phyloP scores from a whole-genome alignment of 1,284 basidiomycete genomes.

The Trichosporon ovoides region DNA sequence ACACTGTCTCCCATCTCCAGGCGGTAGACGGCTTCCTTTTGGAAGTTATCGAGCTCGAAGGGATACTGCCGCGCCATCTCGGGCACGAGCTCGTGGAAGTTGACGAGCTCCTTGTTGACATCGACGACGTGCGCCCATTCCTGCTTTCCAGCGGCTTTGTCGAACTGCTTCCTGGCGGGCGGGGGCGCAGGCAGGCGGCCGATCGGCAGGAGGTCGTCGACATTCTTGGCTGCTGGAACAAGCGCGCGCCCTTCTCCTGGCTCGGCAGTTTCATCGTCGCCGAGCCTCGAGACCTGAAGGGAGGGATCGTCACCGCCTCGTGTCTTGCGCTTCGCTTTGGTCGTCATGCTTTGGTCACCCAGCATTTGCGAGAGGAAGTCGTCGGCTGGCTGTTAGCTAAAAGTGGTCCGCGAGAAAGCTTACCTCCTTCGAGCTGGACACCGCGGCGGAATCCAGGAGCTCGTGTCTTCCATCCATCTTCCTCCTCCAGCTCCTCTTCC shows the following conservation, averaged over 20 bases:
- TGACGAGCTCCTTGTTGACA: constrained; percentile 79
- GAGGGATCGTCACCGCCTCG: constrained; percentile 33
- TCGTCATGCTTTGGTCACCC: constrained; percentile 34
- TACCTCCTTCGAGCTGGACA: constrained; percentile 42
- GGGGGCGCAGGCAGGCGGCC: constrained; percentile 52
- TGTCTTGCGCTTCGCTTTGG: constrained; percentile 38
- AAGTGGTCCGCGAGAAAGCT: constrained; percentile 8
- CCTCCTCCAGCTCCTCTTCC: constrained; percentile 36
- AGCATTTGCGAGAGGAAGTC: constrained; percentile 46
- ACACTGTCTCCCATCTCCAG: constrained; percentile 96
- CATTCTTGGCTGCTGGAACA: constrained; percentile 51
- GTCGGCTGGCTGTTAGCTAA: constrained; percentile 29
- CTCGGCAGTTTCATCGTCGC: constrained; percentile 27
- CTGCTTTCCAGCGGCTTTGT: constrained; percentile 60
- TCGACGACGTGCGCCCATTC: constrained; percentile 99
- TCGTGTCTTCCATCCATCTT: constrained; percentile 46
- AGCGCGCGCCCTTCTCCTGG: constrained; percentile 12
- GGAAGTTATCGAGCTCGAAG: constrained; percentile 82
- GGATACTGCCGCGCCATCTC: constrained; percentile 61
- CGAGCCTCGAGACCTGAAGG: constrained; percentile 31
- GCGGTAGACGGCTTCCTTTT: constrained; percentile 95
- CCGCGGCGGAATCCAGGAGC: constrained; percentile 42
- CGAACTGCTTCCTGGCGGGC: constrained; percentile 30
- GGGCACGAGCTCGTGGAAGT: constrained; percentile 54
- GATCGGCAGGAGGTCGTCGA: constrained; percentile 73